Percentiles rank a stretch among this genome's conserved stretches.
phyloP scores from a whole-genome alignment of 1,284 basidiomycete genomes.

The Gymnopus androsaceus region DNA sequence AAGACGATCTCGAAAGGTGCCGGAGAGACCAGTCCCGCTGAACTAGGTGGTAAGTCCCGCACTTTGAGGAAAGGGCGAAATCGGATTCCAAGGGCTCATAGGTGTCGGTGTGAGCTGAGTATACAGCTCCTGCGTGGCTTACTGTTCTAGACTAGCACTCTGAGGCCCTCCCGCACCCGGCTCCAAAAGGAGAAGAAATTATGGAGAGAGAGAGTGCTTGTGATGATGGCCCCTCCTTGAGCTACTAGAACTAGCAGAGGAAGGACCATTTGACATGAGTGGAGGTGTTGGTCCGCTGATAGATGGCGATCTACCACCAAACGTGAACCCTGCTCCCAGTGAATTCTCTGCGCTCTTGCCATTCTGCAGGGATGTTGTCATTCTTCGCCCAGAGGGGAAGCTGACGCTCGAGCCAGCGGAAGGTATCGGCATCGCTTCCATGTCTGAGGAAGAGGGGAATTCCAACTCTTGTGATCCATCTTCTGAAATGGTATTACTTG shows the following conservation, averaged over 20 bases:
- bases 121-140: conserved; percentile 33
- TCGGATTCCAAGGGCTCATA: conserved; percentile 55
- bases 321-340: conserved; percentile 66
- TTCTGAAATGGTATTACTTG: conserved; percentile 62
- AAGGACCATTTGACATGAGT: conserved; percentile 22
- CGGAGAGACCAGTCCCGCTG: not conserved
- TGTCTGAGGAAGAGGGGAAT: conserved; percentile 36
- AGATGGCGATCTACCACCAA: conserved; percentile 45
- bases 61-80: conserved; percentile 36
- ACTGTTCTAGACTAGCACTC: not conserved
- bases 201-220: conserved; percentile 90
- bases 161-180: conserved; percentile 40
- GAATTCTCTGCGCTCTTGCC: conserved; percentile 36
- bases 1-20: conserved; percentile 1
- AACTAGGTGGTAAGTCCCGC: not conserved
- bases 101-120: conserved; percentile 54
- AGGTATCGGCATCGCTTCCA: conserved; percentile 53
- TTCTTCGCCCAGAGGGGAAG: conserved; percentile 23
- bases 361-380: conserved; percentile 24
- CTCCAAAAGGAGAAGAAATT: conserved; percentile 88
- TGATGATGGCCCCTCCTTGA: conserved; percentile 82
- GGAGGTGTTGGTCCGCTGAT: conserved; percentile 22
- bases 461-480: conserved; percentile 62
- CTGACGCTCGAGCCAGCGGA: conserved; percentile 40
- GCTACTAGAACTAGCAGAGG: conserved; percentile 36